Percentiles rank a stretch among this genome's conserved stretches.
These are phyloP conservation scores for Colletotrichum camelliae DNA, from an alignment of 2,329 filamentous ascomycete species.

Conservation along the genomic window DNA sequence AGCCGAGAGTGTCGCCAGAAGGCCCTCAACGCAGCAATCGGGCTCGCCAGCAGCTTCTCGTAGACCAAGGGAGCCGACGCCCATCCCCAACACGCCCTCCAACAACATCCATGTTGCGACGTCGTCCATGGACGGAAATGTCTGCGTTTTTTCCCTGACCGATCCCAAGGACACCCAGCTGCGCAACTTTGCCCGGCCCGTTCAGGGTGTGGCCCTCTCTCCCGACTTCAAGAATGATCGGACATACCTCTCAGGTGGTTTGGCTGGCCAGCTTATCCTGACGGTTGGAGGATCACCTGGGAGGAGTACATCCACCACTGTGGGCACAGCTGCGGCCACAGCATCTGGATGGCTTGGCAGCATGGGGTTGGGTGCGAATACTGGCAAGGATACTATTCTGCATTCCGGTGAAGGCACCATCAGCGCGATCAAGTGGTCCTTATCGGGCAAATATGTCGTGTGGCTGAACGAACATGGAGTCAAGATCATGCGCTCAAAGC, in stretches of 20 bases:
- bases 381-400: slow-evolving; percentile 83
- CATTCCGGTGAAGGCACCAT: slow-evolving; percentile 94
- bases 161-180: slow-evolving; percentile 90
- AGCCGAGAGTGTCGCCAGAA: slow-evolving; percentile 33
- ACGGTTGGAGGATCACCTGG: slow-evolving; percentile 83
- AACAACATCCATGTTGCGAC: slow-evolving; percentile 95
- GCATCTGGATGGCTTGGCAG: slow-evolving; percentile 91
- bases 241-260: slow-evolving; percentile 88
- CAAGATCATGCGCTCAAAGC: slow-evolving; percentile 93
- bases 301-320: slow-evolving; percentile 86
- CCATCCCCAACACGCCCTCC: slow-evolving; percentile 76
- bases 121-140: slow-evolving; percentile 93
- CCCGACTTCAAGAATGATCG: slow-evolving; percentile 91
- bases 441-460: slow-evolving; percentile 88
- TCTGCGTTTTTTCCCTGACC: slow-evolving; percentile 86
- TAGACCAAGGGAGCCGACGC: slow-evolving; percentile 53
- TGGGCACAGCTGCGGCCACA: slow-evolving; percentile 79
- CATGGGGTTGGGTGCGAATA: slow-evolving; percentile 79
- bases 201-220: slow-evolving; percentile 92
- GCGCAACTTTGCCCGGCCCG: slow-evolving; percentile 90
- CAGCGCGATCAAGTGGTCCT: slow-evolving; percentile 91
- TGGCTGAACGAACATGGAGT: slow-evolving; percentile 98
- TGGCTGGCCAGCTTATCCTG: slow-evolving; percentile 85
- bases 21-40: slow-evolving; percentile 32
- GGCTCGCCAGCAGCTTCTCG: slow-evolving; percentile 57